These are phyloP conservation scores for Zizania latifolia DNA, from an alignment of 176 grass and related monocot genomes.

Conservation along the genomic window DNA sequence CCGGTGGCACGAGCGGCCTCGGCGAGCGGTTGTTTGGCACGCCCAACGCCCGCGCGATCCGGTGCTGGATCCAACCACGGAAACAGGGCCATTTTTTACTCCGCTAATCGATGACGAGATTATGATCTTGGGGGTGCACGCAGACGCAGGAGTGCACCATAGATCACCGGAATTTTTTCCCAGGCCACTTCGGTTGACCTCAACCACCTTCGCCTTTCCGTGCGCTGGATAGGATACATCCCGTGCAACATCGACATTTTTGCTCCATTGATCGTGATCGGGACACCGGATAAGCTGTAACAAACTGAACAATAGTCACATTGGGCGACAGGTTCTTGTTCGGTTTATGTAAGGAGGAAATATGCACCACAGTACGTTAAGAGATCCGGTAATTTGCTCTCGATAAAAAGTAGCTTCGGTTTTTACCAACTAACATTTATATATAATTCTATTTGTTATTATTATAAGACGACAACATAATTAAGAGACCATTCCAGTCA, in stretches of 20 bases:
- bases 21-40: background rate
- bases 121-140: background rate
- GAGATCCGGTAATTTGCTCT: no score
- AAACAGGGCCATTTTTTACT: background rate
- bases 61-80: background rate
- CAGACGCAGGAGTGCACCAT: background rate
- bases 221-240: background rate
- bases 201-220: background rate
- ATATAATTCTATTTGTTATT: no score
- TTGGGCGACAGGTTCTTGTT: no score
- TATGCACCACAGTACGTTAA: no score
- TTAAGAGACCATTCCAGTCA: no score
- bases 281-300: no score
- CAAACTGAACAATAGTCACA: no score
- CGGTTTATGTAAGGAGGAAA: no score
- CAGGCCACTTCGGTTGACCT: background rate
- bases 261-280: background rate
- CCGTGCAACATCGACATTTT: background rate
- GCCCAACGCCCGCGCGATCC: background rate
- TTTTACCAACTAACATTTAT: no score
- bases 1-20: constrained; percentile 4
- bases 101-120: background rate
- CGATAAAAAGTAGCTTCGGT: no score
- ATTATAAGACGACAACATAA: no score
- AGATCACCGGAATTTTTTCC: background rate